These are phyloP conservation scores for Leishmania tarentolae DNA, from an alignment of 208 protist species.

Conservation along the genomic window DNA sequence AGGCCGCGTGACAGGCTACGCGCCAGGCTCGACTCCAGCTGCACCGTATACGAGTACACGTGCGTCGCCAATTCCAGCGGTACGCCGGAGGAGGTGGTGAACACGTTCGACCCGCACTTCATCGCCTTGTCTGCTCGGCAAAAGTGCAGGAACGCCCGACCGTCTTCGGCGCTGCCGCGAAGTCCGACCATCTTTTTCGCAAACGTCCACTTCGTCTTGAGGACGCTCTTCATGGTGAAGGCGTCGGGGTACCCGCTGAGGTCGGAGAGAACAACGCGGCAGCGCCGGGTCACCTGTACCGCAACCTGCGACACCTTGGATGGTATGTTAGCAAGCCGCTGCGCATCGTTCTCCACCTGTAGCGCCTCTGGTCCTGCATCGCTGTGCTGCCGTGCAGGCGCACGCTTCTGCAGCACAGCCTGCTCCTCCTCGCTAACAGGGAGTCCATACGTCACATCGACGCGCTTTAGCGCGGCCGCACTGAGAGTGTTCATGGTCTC, in stretches of 20 bases:
- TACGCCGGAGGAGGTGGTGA: constrained; percentile 28
- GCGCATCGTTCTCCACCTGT: constrained; percentile 77
- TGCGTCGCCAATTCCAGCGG: constrained; percentile 79
- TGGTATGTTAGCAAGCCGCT: constrained; percentile 85
- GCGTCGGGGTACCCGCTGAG: constrained; percentile 77
- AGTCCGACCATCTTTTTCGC: constrained; percentile 82
- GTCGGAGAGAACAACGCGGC: constrained; percentile 70
- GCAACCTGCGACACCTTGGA: constrained; percentile 60
- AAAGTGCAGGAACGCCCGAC: constrained; percentile 58
- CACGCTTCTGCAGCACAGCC: constrained; percentile 59
- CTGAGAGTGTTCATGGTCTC: constrained; percentile 50
- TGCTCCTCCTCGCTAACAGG: constrained; percentile 81
- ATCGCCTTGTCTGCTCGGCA: constrained; percentile 76
- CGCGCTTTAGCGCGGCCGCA: constrained; percentile 44
- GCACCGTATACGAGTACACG: constrained; percentile 83
- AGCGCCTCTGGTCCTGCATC: constrained; percentile 64
- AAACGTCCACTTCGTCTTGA: constrained; percentile 69
- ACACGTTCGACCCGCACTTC: constrained; percentile 79
- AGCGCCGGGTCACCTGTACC: constrained; percentile 34
- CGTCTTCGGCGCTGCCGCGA: constrained; percentile 60
- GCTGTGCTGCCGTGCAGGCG: constrained; percentile 55
- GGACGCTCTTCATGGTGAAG: constrained; percentile 53
- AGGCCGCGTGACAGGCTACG: constrained; percentile 47
- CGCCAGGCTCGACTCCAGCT: constrained; percentile 65
- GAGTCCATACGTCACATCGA: constrained; percentile 78